Evolutionary conservation across 2,329 filamentous ascomycete genomes (phyloP), one percentile per base, ranked within the genome.

Genomic region (Huntiella decipiens): DNA sequence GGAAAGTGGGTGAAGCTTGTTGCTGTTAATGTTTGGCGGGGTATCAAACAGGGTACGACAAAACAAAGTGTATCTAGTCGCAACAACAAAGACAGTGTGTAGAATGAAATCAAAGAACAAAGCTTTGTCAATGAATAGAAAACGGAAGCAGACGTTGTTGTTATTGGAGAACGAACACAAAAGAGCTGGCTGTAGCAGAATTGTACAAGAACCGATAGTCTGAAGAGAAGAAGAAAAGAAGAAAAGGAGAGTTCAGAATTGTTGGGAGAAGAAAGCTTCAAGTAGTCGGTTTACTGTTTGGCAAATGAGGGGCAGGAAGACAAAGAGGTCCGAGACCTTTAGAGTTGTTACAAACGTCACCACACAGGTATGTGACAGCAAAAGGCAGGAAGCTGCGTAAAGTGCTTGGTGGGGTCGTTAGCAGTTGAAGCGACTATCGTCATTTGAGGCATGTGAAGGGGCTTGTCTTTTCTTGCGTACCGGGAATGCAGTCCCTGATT

Each of bases 271-370:
- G 37, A 17, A 11, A 15, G 34, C 35, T 32, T 11, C 35, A 33
- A 45, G n/a, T 16, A 22, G 12, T 7, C 10, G 13, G 16, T 39
- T 39, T 39, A 22, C n/a, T 19, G 37, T 39, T 39, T 22, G 22
- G 37, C 37, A 16, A 39, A 39, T 12, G 16, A 39, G 16, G 22
- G 15, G 22, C 37, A 39, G 22, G 15, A 15, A 39, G 38, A 33
- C 17, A 34, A 33, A 39, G 43, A 45, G 43, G 43, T 34, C 43
- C 43, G 43, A 45, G 43, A 39, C 33, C 43, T 15, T 28, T 28
- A 28, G 22, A 28, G 22, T 28, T 28, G 8, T 7, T 7, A 28
- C 22, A 28, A 28, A 28, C 22, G 22, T 28, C 22, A 28, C 22
- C 6, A 28, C 22, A 28, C 22, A 28, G 22, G 22, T 28, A 28